These are phyloP conservation scores for Saccharomycopsis javanensis DNA, from an alignment of 805 yeast species.

Conservation along the genomic window DNA sequence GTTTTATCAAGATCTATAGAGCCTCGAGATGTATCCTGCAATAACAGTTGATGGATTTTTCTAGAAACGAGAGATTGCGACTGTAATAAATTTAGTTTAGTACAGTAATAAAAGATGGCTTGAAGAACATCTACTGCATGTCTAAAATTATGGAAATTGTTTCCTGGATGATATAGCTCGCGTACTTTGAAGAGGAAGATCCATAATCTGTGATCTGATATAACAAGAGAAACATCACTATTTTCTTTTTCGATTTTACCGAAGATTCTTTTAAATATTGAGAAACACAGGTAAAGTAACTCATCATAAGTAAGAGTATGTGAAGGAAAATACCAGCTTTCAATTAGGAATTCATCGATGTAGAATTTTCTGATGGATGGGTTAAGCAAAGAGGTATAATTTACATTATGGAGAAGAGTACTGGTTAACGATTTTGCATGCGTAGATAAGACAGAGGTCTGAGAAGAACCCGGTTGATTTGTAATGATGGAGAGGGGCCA, in stretches of 20 bases:
- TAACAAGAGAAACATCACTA: slow-evolving; percentile 20
- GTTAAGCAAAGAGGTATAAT: slow-evolving; percentile 19
- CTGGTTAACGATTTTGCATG: slow-evolving; percentile 11
- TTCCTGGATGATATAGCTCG: slow-evolving; percentile 72
- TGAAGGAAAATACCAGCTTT: slow-evolving; percentile 64
- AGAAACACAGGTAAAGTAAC: slow-evolving; percentile 46
- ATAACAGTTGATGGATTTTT: neutral
- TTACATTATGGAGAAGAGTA: slow-evolving; percentile 18
- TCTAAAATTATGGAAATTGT: slow-evolving; percentile 89
- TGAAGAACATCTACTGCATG: slow-evolving; percentile 95
- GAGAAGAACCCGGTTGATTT: too few relatives aligned
- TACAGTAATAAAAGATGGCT: slow-evolving; percentile 63
- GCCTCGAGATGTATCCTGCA: neutral
- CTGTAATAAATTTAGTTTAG: slow-evolving; percentile 24
- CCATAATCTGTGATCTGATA: slow-evolving; percentile 38
- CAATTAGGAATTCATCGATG: slow-evolving; percentile 31
- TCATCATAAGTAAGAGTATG: slow-evolving; percentile 58
- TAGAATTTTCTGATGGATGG: slow-evolving; percentile 22
- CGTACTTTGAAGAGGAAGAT: slow-evolving; percentile 58
- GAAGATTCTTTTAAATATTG: slow-evolving; percentile 42
- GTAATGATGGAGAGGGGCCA: neutral
- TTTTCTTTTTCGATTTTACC: slow-evolving; percentile 18
- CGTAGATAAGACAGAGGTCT: neutral
- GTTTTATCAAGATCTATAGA: neutral
- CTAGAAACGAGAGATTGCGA: slow-evolving; percentile 12